These are phyloP conservation scores for Tagetes erecta DNA, from an alignment of 129 eudicot genomes.

Conservation along the genomic window DNA sequence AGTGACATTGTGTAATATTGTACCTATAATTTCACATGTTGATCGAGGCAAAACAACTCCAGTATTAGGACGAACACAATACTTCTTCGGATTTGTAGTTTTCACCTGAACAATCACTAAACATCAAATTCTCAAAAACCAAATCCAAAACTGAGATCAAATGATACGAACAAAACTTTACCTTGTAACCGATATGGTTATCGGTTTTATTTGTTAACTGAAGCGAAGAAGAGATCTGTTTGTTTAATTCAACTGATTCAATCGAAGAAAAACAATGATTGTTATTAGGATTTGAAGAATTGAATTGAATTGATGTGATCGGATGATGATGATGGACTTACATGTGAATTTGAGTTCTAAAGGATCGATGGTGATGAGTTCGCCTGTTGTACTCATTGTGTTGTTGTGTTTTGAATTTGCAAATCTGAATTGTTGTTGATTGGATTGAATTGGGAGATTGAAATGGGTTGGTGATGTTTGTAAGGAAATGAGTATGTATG, in stretches of 20 bases:
- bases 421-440: slow-evolving; percentile 16
- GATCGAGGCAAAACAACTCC: slow-evolving; percentile 83
- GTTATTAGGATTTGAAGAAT: background rate
- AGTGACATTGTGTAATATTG: background rate
- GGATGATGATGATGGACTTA: slow-evolving; percentile 26
- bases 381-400: slow-evolving; percentile 67
- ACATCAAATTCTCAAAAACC: background rate
- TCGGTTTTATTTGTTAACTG: slow-evolving; percentile 73
- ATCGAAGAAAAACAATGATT: too few relatives aligned
- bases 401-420: background rate
- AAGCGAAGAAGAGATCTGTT: slow-evolving; percentile 84
- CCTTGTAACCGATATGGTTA: slow-evolving; percentile 87
- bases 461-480: slow-evolving; percentile 6
- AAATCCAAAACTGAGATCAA: background rate
- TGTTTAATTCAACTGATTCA: slow-evolving; percentile 70
- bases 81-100: slow-evolving; percentile 94
- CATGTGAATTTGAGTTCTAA: slow-evolving; percentile 81
- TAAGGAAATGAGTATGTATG: background rate
- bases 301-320: background rate
- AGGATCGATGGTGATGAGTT: slow-evolving; percentile 78
- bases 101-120: slow-evolving; percentile 54
- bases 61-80: slow-evolving; percentile 90
- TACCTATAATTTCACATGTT: slow-evolving; percentile 82
- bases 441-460: background rate
- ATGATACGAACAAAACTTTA: background rate